Evolutionary conservation across 768 basidiomycete genomes (phyloP), one percentile per base, ranked within the genome.

Genomic region (Exidia glandulosa): DNA sequence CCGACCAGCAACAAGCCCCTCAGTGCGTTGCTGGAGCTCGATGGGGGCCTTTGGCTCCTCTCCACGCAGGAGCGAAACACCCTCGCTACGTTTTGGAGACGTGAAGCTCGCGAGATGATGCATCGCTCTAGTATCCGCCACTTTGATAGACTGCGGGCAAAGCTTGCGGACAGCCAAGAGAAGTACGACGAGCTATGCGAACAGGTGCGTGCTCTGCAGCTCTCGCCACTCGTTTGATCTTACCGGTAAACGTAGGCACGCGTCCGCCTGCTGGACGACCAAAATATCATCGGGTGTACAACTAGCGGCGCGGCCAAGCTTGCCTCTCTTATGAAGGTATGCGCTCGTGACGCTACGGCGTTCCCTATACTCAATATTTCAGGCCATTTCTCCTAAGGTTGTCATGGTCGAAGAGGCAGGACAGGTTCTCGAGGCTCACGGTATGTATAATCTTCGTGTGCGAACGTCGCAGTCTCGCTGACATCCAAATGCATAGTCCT

Each of bases 361-460:
- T 3, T 48, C n/a, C 45, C 33, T 9, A 57, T n/a, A 61, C 58
- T 63, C 2, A 47, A 16, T 16, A 14, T 32, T 59, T 3, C 57
- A 87, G 85, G 79, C 80, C 14, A 66, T 88, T 4, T 72, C 67
- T 3, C 87, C 87, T 0, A 77, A 76, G 32, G 79, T 88, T 0
- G 67, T 89, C 54, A 71, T 90, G 55, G 84, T 90, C 0, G 88
- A 91, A 68, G 89, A 90, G 67, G 88, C 89, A 0, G 89, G 88
- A 0, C 88, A 91, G 70, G 86, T 90, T 1, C 76, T 90, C 31
- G 88, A 90, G 70, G 85, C 88, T 2, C 88, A 90, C 62, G 76
- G 90, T 16, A 69, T 90, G 4, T 80, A 6, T 29, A 27, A 13
- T 64, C n/a, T n/a, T n/a, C n/a, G n/a, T n/a, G n/a, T n/a, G n/a